A percentile compares a stretch with the other conserved stretches of the same genome.
Conservation (phyloP, 192 early-diverging fungal species). For the Martensiomyces pterosporus region DNA sequence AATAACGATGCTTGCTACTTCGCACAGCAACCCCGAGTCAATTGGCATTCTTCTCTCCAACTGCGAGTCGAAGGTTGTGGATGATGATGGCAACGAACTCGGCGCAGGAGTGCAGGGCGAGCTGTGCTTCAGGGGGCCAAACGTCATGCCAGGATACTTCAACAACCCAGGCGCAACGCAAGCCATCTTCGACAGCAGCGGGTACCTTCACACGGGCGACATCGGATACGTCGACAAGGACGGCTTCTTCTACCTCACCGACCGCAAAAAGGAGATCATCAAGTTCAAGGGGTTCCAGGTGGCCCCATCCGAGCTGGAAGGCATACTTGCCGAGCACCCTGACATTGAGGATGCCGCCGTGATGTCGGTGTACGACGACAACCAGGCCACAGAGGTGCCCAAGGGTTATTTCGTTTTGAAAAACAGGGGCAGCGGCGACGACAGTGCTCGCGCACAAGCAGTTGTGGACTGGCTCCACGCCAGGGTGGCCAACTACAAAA, state of each 20-base stretch:
- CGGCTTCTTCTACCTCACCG: conserved; percentile 63
- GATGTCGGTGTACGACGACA: conserved; percentile 59
- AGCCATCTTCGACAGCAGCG: conserved; percentile 66
- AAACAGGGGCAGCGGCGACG: conserved; percentile 22
- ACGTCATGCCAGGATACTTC: conserved; percentile 83
- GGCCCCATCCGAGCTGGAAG: conserved; percentile 85
- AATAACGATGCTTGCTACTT: conserved; percentile 39
- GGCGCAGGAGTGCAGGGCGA: conserved; percentile 64
- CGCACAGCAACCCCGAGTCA: conserved; percentile 46
- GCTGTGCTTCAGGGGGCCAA: conserved; percentile 83
- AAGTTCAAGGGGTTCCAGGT: conserved; percentile 83
- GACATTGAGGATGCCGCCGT: conserved; percentile 66
- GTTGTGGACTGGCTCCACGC: conserved; percentile 56
- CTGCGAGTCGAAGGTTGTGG: conserved; percentile 69
- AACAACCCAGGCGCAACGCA: conserved; percentile 72
- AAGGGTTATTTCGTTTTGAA: conserved; percentile 69
- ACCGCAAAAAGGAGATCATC: conserved; percentile 86
- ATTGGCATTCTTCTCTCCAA: conserved; percentile 71
- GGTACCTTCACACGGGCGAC: conserved; percentile 83
- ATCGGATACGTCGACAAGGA: conserved; percentile 63
- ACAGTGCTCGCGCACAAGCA: conserved; percentile 48
- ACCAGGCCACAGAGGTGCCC: conserved; percentile 72
- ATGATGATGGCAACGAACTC: conserved; percentile 62
- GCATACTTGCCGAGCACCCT: conserved; percentile 64
- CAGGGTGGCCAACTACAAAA: conserved; percentile 69